Conservation (phyloP, 2,329 filamentous ascomycete genomes). For the Hypoxylon sp. region DNA sequence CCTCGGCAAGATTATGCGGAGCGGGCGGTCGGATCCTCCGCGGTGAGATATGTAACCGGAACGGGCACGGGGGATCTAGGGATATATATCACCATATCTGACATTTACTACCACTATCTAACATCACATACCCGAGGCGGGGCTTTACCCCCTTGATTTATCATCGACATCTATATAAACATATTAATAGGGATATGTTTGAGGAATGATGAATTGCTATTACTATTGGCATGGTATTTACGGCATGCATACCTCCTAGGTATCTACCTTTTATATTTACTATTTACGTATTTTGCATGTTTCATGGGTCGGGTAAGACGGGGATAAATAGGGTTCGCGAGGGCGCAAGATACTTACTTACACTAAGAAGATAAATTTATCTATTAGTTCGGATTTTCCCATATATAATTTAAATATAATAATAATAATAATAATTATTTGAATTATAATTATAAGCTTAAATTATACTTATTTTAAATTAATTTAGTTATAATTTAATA, state of each 20-base stretch:
- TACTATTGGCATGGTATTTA: conserved; percentile 13
- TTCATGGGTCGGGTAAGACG: conserved; percentile 18
- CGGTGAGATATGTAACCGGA: conserved; percentile 16
- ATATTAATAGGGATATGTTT: conserved; percentile 17
- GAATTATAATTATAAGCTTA: no score
- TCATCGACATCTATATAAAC: conserved; percentile 4
- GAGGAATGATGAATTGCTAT: neutral
- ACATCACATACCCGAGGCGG: neutral
- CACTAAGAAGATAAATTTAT: neutral
- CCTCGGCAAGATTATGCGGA: conserved; percentile 45
- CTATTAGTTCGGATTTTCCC: no score
- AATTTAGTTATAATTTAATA: no score
- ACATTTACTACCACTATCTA: neutral
- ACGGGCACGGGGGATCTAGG: neutral
- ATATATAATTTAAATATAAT: no score
- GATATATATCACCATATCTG: neutral
- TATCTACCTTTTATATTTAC: conserved; percentile 1
- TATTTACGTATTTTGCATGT: conserved; percentile 11
- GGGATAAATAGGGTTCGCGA: conserved; percentile 31
- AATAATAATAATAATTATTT: no score
- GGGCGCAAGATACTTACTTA: conserved; percentile 14
- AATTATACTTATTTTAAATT: no score
- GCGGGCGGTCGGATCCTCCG: conserved; percentile 42
- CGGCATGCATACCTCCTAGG: conserved; percentile 3
- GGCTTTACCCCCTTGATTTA: neutral